Conservation (phyloP, 208 protist species). For the Wallacemonas sp. region DNA sequence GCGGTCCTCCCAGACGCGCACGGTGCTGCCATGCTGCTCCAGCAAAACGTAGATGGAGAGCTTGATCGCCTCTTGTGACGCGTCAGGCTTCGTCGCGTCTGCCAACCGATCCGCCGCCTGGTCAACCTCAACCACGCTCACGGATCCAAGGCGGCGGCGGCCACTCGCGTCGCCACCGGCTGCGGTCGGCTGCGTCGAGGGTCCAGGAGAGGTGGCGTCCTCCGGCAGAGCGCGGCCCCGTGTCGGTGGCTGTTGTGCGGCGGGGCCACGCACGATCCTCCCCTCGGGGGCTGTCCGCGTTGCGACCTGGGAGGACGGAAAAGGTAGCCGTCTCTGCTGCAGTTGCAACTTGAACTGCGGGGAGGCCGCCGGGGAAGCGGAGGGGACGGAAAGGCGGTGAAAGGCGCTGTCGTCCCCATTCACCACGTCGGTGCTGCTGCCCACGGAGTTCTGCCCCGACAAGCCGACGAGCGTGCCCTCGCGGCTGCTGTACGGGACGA, state of each 20-base stretch:
- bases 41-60: slow-evolving; percentile 22
- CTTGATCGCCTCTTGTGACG: slow-evolving; percentile 30
- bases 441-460: slow-evolving; percentile 1
- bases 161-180: not conserved
- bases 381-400: not conserved
- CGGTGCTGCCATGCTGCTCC: slow-evolving; percentile 16
- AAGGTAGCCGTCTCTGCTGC: not conserved
- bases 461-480: not conserved
- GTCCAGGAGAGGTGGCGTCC: not conserved
- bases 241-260: not conserved
- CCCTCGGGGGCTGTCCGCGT: not conserved
- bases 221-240: not conserved
- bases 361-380: not conserved
- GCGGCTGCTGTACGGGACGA: not conserved
- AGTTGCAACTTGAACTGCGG: not conserved
- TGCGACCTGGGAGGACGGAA: not conserved
- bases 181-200: not conserved
- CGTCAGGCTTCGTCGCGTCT: not conserved
- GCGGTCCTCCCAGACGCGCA: slow-evolving; percentile 28
- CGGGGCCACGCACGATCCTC: not conserved
- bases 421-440: not conserved
- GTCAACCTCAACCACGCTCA: not conserved
- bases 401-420: not conserved
- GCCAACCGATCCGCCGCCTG: not conserved
- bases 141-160: not conserved